Conservation (phyloP, 2,329 filamentous ascomycete species). For the Aspergillus sp. region DNA sequence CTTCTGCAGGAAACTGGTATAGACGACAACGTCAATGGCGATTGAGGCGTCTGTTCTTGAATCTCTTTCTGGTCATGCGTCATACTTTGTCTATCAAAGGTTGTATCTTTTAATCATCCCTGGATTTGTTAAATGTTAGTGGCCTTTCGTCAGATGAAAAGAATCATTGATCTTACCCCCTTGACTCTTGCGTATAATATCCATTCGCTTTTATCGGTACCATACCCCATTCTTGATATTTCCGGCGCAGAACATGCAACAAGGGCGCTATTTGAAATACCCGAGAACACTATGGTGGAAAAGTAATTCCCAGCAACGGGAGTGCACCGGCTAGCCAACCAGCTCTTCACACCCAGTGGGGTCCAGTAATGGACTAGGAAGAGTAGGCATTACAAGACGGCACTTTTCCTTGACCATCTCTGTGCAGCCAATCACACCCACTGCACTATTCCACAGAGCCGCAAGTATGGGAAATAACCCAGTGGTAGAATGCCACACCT, state of each 20-base stretch:
- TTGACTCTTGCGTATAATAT: not conserved
- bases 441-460: not conserved
- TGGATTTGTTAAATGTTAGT: not conserved
- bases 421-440: not conserved
- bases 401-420: not conserved
- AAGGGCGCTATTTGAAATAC: too few relatives aligned
- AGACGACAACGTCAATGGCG: not conserved
- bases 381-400: not conserved
- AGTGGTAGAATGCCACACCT: not conserved
- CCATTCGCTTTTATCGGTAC: not conserved
- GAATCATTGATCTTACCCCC: not conserved
- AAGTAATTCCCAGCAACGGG: not conserved
- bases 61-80: not conserved
- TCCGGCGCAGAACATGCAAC: not conserved
- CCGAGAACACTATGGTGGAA: not conserved
- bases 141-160: not conserved
- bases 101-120: not conserved
- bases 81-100: not conserved
- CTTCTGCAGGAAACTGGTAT: not conserved
- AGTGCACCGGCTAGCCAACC: not conserved
- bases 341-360: not conserved
- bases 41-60: not conserved
- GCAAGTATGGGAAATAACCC: not conserved
- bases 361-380: not conserved
- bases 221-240: not conserved